Conservation (phyloP, 2,329 filamentous ascomycete genomes). For the Westerdykella ornata region DNA sequence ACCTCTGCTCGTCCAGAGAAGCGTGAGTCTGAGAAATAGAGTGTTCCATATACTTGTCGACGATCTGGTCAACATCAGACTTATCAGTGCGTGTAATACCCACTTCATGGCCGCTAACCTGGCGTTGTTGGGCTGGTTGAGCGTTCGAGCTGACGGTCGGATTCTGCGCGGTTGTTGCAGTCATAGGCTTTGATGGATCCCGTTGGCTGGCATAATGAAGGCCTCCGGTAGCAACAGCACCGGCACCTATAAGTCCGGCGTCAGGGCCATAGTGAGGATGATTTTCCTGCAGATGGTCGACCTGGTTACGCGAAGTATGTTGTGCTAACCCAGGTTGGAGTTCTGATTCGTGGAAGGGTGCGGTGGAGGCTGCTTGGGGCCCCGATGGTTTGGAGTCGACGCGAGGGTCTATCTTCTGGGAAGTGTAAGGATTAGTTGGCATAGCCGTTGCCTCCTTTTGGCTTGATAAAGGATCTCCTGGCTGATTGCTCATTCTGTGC, state of each 20-base stretch:
- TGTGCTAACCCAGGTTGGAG: not conserved
- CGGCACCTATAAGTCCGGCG: constrained; percentile 15
- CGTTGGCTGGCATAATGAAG: constrained; percentile 2
- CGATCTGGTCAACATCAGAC: too few relatives aligned
- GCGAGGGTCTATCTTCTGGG: constrained; percentile 24
- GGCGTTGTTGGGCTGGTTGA: too few relatives aligned
- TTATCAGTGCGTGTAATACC: too few relatives aligned
- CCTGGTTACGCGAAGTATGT: not conserved
- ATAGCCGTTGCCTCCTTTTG: constrained; percentile 9
- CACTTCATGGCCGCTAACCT: too few relatives aligned
- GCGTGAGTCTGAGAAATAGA: constrained; percentile 24
- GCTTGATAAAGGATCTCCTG: constrained; percentile 1
- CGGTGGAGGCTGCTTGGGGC: too few relatives aligned
- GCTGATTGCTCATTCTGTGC: constrained; percentile 15
- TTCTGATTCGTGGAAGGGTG: not conserved
- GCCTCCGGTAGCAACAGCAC: constrained; percentile 12
- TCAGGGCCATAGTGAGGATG: constrained; percentile 25
- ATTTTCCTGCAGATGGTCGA: constrained; percentile 6
- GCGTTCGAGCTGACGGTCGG: too few relatives aligned
- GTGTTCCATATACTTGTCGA: constrained; percentile 20
- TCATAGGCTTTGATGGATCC: too few relatives aligned
- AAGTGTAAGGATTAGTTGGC: constrained; percentile 22
- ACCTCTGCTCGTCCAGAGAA: constrained; percentile 28
- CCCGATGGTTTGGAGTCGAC: constrained; percentile 14
- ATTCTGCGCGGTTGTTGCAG: too few relatives aligned